Evolutionary conservation across 1,284 basidiomycete genomes (phyloP).

Genomic region (Malassezia yamatoensis): DNA sequence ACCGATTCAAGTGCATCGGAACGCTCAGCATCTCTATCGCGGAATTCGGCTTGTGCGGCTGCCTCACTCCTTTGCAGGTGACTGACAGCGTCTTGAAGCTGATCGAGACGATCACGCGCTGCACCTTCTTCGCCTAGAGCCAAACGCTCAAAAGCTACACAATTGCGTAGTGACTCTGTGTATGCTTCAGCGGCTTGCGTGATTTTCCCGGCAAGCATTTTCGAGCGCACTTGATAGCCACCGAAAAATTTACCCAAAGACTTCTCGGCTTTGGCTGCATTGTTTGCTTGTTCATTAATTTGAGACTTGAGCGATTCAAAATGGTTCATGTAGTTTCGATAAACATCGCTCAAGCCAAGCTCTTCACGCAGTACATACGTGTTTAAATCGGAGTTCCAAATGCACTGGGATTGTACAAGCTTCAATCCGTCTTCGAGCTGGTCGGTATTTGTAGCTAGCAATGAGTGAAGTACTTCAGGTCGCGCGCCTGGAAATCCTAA

Average conservation of each 20-base stretch:
- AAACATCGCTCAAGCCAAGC: constrained; percentile 57
- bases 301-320: constrained; percentile 60
- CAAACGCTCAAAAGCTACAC: constrained; percentile 29
- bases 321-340: constrained; percentile 59
- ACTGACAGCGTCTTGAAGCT: constrained; percentile 30
- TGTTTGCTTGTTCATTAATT: constrained; percentile 72
- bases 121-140: constrained; percentile 29
- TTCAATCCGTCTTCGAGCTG: constrained; percentile 36
- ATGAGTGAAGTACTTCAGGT: constrained; percentile 57
- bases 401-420: constrained; percentile 52
- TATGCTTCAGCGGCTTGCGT: constrained; percentile 21
- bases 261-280: constrained; percentile 79
- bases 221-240: constrained; percentile 74
- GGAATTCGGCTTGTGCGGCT: constrained; percentile 31
- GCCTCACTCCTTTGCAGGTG: constrained; percentile 25
- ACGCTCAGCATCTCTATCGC: constrained; percentile 24
- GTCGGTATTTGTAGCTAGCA: constrained; percentile 52
- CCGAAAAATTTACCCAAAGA: constrained; percentile 76
- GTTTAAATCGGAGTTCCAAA: constrained; percentile 56
- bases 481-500: constrained; percentile 77
- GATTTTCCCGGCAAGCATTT: constrained; percentile 55
- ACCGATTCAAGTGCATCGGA: constrained; percentile 24
- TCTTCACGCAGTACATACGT: constrained; percentile 58
- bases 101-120: constrained; percentile 28
- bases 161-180: constrained; percentile 23